A percentile compares a stretch with the other conserved stretches of the same genome.
Conservation (phyloP, 345 rosid species). For the Sisymbrium altissimum region DNA sequence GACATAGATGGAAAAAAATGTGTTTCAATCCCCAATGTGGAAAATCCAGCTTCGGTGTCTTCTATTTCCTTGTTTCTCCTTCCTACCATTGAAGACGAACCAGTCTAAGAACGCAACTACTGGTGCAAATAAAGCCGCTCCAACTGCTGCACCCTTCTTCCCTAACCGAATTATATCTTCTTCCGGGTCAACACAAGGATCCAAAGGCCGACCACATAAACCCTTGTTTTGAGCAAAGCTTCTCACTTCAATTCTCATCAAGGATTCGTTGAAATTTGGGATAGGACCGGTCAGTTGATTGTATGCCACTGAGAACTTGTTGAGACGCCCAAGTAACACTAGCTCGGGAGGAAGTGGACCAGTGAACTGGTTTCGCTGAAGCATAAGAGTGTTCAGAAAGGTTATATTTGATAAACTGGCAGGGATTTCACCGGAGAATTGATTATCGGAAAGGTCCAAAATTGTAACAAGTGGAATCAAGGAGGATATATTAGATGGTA, state of each 20-base stretch:
- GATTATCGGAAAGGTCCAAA: slow-evolving; percentile 66
- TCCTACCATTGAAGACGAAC: not conserved
- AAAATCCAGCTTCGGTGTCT: not conserved
- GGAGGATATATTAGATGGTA: slow-evolving; percentile 37
- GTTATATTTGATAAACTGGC: slow-evolving; percentile 26
- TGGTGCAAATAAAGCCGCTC: slow-evolving; percentile 35
- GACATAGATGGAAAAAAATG: not conserved
- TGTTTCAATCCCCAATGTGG: not conserved
- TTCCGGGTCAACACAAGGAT: slow-evolving; percentile 24
- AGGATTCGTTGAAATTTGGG: not conserved
- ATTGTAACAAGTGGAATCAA: slow-evolving; percentile 18
- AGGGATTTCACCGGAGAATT: slow-evolving; percentile 60
- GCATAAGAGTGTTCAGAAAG: slow-evolving; percentile 54
- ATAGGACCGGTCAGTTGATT: slow-evolving; percentile 59
- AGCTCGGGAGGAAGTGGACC: slow-evolving; percentile 56
- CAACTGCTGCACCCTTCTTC: slow-evolving; percentile 53
- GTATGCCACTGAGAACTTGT: slow-evolving; percentile 45
- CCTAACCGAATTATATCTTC: slow-evolving; percentile 25
- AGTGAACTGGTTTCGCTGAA: slow-evolving; percentile 54
- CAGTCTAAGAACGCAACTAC: slow-evolving; percentile 5
- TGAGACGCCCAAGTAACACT: slow-evolving; percentile 42
- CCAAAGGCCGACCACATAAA: slow-evolving; percentile 60
- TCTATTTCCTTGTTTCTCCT: not conserved
- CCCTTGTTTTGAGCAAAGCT: slow-evolving; percentile 50
- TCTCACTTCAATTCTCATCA: not conserved